Evolutionary conservation across 164 flowering plant species (phyloP).

Genomic region (Kalanchoe fedtschenkoi): DNA sequence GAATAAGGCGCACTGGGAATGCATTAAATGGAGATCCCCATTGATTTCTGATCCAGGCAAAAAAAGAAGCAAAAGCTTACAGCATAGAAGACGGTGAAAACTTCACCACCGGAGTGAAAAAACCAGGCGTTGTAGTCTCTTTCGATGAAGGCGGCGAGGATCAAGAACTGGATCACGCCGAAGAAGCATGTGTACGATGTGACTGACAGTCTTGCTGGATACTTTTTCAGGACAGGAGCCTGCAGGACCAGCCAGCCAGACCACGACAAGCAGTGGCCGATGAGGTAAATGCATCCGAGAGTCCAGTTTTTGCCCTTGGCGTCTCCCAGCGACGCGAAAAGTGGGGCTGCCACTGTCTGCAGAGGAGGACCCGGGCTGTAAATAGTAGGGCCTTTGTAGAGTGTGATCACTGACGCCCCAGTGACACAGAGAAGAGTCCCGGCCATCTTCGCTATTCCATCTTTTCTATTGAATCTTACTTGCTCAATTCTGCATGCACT

Average conservation of each 20-base stretch:
- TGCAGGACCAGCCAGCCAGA: slow-evolving; percentile 94
- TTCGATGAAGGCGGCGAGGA: slow-evolving; percentile 62
- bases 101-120: slow-evolving; percentile 66
- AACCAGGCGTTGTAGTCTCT: slow-evolving; percentile 66
- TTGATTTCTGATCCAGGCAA: background rate
- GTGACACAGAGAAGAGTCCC: slow-evolving; percentile 73
- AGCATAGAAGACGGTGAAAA: slow-evolving; percentile 86
- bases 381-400: slow-evolving; percentile 85
- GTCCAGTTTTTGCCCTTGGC: slow-evolving; percentile 87
- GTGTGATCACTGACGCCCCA: slow-evolving; percentile 88
- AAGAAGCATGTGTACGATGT: slow-evolving; percentile 93
- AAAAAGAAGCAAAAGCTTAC: slow-evolving; percentile 24
- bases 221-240: slow-evolving; percentile 85
- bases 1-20: background rate
- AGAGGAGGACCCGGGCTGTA: slow-evolving; percentile 44
- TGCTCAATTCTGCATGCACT: slow-evolving; percentile 85
- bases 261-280: slow-evolving; percentile 97
- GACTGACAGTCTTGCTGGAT: slow-evolving; percentile 91
- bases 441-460: slow-evolving; percentile 66
- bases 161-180: slow-evolving; percentile 77
- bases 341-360: slow-evolving; percentile 7
- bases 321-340: slow-evolving; percentile 41
- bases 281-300: slow-evolving; percentile 74
- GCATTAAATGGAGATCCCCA: background rate
- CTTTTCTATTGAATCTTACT: slow-evolving; percentile 67